These are phyloP conservation scores for Darksidea phi DNA, from an alignment of 495 filamentous ascomycete species.

Conservation along the genomic window DNA sequence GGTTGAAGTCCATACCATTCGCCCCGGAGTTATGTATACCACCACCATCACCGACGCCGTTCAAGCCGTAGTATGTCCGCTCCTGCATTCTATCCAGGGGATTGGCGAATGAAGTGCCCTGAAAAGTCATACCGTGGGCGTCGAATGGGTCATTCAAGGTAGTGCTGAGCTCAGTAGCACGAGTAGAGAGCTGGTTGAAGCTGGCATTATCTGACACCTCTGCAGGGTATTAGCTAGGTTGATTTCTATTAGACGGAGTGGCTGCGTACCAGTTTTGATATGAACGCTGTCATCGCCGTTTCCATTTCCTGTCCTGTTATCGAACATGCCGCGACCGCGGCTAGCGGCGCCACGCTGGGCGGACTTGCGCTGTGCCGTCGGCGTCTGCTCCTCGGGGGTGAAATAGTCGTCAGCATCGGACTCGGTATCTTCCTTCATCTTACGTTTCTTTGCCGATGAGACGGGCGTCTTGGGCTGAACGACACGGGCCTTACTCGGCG, in stretches of 20 bases:
- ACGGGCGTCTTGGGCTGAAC: constrained; percentile 5
- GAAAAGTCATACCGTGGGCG: too few relatives aligned
- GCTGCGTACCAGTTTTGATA: not conserved
- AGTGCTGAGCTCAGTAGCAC: too few relatives aligned
- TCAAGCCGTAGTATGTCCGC: too few relatives aligned
- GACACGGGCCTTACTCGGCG: not conserved
- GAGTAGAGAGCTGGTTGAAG: too few relatives aligned
- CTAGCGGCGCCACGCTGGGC: not conserved
- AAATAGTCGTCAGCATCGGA: constrained; percentile 19
- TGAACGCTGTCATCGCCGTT: not conserved
- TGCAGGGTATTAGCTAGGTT: not conserved
- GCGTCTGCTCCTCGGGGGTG: not conserved
- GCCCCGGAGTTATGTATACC: too few relatives aligned
- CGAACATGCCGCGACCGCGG: not conserved
- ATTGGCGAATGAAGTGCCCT: too few relatives aligned
- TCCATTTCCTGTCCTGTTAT: not conserved
- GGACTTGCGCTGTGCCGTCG: not conserved
- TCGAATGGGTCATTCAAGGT: too few relatives aligned
- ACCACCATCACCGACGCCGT: too few relatives aligned
- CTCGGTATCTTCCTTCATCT: not conserved
- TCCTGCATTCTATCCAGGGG: too few relatives aligned
- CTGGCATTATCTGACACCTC: too few relatives aligned
- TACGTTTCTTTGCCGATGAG: constrained; percentile 18
- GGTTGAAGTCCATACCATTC: too few relatives aligned
- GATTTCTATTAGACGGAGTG: not conserved